Evolutionary conservation across 441 rosid genomes (phyloP).

Genomic region (Euphorbia celastroides): DNA sequence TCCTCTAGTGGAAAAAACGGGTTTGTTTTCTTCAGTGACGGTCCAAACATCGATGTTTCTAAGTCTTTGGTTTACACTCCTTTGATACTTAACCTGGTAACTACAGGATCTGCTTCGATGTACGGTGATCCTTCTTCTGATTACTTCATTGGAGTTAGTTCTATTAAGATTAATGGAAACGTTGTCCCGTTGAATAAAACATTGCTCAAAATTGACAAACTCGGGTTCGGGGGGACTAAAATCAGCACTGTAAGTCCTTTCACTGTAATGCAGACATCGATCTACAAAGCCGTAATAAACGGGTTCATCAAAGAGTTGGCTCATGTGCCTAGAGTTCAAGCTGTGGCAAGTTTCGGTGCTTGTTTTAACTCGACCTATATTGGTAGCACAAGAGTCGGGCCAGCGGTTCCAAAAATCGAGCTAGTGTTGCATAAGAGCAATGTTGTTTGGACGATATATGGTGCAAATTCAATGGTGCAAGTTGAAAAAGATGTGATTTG

Average conservation of each 20-base stretch:
- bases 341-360: slow-evolving; percentile 26
- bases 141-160: slow-evolving; percentile 34
- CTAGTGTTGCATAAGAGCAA: slow-evolving; percentile 21
- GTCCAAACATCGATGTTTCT: background rate
- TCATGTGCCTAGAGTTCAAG: slow-evolving; percentile 9
- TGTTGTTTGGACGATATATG: slow-evolving; percentile 29
- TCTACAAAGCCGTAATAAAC: background rate
- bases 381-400: slow-evolving; percentile 14
- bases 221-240: background rate
- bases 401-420: slow-evolving; percentile 26
- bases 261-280: background rate
- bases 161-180: slow-evolving; percentile 27
- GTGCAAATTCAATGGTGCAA: slow-evolving; percentile 38
- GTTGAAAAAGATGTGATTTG: slow-evolving; percentile 24
- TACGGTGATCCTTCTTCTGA: slow-evolving; percentile 28
- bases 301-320: slow-evolving; percentile 2
- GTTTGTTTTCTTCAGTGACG: background rate
- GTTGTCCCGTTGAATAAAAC: slow-evolving; percentile 9
- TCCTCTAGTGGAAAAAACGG: background rate
- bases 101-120: background rate
- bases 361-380: slow-evolving; percentile 24
- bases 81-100: background rate
- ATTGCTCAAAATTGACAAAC: slow-evolving; percentile 20
- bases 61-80: background rate
- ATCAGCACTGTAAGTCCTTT: background rate